A percentile compares a stretch with the other conserved stretches of the same genome.
These are phyloP conservation scores for Podospora pseudoanserina DNA, from an alignment of 495 filamentous ascomycete genomes.

Conservation along the genomic window DNA sequence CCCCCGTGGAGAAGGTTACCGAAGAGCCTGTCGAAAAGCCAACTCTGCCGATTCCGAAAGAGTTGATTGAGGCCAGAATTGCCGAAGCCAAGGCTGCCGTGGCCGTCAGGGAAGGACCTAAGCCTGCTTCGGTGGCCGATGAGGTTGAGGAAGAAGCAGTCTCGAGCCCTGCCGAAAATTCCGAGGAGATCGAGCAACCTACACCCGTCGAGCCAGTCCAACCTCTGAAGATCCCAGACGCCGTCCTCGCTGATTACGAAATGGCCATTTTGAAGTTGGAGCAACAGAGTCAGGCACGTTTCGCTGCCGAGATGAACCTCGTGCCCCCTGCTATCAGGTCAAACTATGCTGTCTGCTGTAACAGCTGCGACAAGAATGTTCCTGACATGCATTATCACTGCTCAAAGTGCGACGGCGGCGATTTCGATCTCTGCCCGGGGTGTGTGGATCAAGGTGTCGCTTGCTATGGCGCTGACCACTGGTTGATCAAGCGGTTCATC, in stretches of 20 bases:
- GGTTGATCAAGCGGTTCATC: constrained; percentile 88
- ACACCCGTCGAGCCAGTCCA: neutral
- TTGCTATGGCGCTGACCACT: constrained; percentile 76
- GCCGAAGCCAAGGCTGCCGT: too few relatives aligned
- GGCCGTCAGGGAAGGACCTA: constrained; percentile 18
- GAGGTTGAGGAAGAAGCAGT: constrained; percentile 22
- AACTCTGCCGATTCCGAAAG: constrained; percentile 8
- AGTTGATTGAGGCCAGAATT: constrained; percentile 12
- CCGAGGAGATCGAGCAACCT: neutral
- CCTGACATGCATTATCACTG: constrained; percentile 88
- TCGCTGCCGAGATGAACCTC: neutral
- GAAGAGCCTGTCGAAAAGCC: constrained; percentile 22
- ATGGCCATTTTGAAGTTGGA: neutral
- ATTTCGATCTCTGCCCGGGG: constrained; percentile 85
- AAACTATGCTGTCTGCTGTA: constrained; percentile 77
- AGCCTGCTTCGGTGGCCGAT: constrained; percentile 30
- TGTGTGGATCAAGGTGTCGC: constrained; percentile 73
- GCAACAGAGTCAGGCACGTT: neutral
- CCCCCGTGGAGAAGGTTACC: constrained; percentile 6
- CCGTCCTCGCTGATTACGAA: neutral
- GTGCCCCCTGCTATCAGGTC: neutral
- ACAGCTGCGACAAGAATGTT: constrained; percentile 76
- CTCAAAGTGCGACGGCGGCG: constrained; percentile 84
- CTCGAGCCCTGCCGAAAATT: neutral
- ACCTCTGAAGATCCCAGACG: neutral